Conservation (phyloP, 257 asterid species). For the Rehmannia glutinosa region DNA sequence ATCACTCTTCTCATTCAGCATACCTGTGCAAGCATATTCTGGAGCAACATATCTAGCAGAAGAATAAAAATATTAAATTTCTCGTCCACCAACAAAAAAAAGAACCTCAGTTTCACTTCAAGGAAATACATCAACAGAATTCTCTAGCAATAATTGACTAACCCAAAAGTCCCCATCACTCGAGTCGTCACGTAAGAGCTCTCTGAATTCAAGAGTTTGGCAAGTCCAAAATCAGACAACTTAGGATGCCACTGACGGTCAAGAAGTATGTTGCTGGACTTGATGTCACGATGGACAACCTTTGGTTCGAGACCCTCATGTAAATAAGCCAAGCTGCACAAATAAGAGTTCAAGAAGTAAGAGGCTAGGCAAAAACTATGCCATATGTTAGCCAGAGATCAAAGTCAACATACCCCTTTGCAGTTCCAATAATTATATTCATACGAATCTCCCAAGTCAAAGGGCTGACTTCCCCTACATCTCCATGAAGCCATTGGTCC, state of each 20-base stretch:
- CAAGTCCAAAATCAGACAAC: conserved; percentile 95
- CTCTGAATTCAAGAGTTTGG: conserved; percentile 87
- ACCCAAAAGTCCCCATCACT: conserved; percentile 99
- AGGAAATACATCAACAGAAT: background rate
- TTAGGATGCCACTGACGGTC: conserved; percentile 94
- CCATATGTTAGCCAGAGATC: too few species aligned
- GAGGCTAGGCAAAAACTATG: background rate
- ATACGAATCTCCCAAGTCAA: conserved; percentile 90
- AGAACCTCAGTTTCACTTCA: background rate
- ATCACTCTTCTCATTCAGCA: conserved; percentile 96
- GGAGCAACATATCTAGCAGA: conserved; percentile 89
- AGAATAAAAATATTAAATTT: conserved; percentile 10
- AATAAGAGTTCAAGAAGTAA: conserved; percentile 1
- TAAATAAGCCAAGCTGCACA: conserved; percentile 80
- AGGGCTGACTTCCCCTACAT: conserved; percentile 92
- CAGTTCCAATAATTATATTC: conserved; percentile 79
- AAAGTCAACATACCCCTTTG: conserved; percentile 72
- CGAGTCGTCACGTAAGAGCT: conserved; percentile 83
- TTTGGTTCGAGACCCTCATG: conserved; percentile 98
- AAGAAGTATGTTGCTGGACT: conserved; percentile 86
- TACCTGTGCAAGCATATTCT: conserved; percentile 96
- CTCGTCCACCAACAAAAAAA: background rate
- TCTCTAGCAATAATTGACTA: conserved; percentile 22
- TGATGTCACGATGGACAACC: conserved; percentile 98
- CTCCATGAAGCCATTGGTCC: conserved; percentile 99